These are phyloP conservation scores for Podaxis mareebaensis DNA, from an alignment of 768 basidiomycete genomes.

Conservation along the genomic window DNA sequence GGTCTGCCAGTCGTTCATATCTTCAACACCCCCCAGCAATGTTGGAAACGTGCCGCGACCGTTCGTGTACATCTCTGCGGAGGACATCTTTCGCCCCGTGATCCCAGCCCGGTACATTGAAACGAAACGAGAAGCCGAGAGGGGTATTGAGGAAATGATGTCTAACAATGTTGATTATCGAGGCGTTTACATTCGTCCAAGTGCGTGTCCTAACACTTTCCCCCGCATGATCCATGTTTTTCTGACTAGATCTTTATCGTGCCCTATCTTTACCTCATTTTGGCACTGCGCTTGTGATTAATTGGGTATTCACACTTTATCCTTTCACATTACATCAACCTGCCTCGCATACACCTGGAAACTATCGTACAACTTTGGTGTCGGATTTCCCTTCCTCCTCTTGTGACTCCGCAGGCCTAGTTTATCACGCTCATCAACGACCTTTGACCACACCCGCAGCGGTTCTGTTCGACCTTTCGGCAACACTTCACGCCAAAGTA, in stretches of 20 bases:
- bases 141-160: conserved; percentile 58
- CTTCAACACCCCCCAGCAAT: conserved; percentile 35
- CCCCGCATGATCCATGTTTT: not conserved
- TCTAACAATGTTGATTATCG: conserved; percentile 46
- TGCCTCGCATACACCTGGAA: not conserved
- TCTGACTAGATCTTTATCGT: conserved; percentile 10
- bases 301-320: not conserved
- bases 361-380: not conserved
- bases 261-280: not conserved
- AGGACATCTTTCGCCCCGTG: conserved; percentile 87
- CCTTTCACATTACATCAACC: not conserved
- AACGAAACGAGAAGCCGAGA: conserved; percentile 92
- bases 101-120: conserved; percentile 86
- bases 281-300: not conserved
- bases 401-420: conserved; percentile 63
- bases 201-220: conserved; percentile 46
- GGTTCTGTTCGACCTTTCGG: conserved; percentile 78
- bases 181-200: conserved; percentile 85
- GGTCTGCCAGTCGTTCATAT: conserved; percentile 76
- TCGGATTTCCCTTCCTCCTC: not conserved
- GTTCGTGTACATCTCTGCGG: conserved; percentile 97
- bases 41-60: conserved; percentile 45
- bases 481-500: conserved; percentile 63
- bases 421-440: conserved; percentile 93
- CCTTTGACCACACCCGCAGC: conserved; percentile 89